These are phyloP conservation scores for Handroanthus guayacan DNA, from an alignment of 257 asterid species.

Conservation along the genomic window DNA sequence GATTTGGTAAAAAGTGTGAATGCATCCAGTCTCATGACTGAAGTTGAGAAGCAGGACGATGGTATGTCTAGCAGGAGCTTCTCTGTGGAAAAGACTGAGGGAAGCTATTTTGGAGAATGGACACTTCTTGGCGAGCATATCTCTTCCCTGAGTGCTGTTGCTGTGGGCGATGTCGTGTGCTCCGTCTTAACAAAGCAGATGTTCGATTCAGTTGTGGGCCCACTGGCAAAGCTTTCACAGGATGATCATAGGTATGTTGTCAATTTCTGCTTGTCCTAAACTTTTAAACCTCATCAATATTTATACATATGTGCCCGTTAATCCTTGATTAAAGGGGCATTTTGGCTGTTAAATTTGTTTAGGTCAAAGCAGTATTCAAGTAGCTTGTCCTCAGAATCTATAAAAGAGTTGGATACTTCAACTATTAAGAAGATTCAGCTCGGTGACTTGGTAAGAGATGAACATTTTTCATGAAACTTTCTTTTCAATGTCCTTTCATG, in stretches of 20 bases:
- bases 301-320: neutral
- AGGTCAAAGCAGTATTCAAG: constrained; percentile 62
- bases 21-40: constrained; percentile 70
- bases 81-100: constrained; percentile 77
- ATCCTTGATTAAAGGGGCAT: constrained; percentile 34
- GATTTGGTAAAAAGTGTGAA: constrained; percentile 51
- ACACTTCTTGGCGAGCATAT: constrained; percentile 72
- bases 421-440: constrained; percentile 68
- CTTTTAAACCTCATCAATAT: constrained; percentile 14
- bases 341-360: constrained; percentile 32
- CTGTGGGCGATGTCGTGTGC: constrained; percentile 82
- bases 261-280: constrained; percentile 12
- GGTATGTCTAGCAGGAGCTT: constrained; percentile 42
- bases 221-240: constrained; percentile 69
- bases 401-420: constrained; percentile 52
- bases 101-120: constrained; percentile 97
- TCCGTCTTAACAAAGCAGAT: constrained; percentile 84
- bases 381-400: constrained; percentile 55
- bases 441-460: constrained; percentile 72
- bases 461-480: constrained; percentile 17
- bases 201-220: constrained; percentile 80
- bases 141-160: constrained; percentile 59
- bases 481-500: constrained; percentile 23
- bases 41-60: constrained; percentile 53
- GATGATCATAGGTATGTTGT: constrained; percentile 68